Evolutionary conservation across 1,284 basidiomycete species (phyloP), one percentile per base, ranked within the genome.

Genomic region (Termitomyces sp.): DNA sequence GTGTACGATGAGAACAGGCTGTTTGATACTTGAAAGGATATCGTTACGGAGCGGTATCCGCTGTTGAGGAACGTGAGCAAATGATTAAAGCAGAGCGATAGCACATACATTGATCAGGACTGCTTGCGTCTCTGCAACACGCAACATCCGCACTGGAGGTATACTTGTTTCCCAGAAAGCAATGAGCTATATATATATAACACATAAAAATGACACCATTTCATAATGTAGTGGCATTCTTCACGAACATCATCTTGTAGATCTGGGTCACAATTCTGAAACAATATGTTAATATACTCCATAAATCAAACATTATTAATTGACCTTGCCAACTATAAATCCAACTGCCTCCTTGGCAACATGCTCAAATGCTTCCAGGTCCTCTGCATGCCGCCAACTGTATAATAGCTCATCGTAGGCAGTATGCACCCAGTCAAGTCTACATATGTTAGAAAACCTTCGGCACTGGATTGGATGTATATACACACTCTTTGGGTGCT

Each of bases 1-100:
- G 69, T 90, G 88, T 50, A 90, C 77, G n/a, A 90, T 79, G 19
- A 90, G 70, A 12, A 86, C 79, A 1, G 87, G 88, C 59, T 81
- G 80, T 5, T 65, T 78, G 50, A 90, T 78, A 36, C 68, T 64
- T n/a, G 75, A 74, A 19, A 81, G 70, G 55, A 77, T 71, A 36
- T 77, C 73, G 31, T 74, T 61, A 24, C 64, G 76, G 52, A 88
- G 66, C 4, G 78, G 73, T 45, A 74, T 75, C 64, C 84, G 75
- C 84, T 88, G 5, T 19, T 63, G 17, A 15, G 12, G 39, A 26
- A 45, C 49, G 52, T 58, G 12, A 50, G 36, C 44, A 31, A 31
- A 8, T 40, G 56, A n/a, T 28, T 21, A 41, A 42, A 34, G 33
- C n/a, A 38, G 30, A 55, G 15, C 36, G 36, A 51, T n/a, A 9